These are phyloP conservation scores for Populus tremula DNA, from an alignment of 345 rosid species.

Conservation along the genomic window DNA sequence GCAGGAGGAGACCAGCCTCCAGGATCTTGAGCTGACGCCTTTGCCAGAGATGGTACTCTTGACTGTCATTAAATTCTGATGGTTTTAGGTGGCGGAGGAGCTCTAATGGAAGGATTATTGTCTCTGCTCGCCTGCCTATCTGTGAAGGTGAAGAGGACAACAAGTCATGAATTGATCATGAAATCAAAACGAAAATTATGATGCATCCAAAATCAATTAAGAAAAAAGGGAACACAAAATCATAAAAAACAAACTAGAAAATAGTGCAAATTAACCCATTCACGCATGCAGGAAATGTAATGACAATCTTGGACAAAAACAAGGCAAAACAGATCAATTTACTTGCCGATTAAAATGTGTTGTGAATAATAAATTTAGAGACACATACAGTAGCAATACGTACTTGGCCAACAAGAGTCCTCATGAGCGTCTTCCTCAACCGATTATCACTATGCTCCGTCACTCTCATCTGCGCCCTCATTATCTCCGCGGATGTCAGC, in stretches of 20 bases:
- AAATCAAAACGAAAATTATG: not conserved
- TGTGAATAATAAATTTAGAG: not conserved
- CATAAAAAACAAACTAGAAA: not conserved
- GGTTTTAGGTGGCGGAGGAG: constrained; percentile 79
- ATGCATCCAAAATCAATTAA: not conserved
- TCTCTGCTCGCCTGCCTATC: constrained; percentile 83
- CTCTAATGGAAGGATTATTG: constrained; percentile 82
- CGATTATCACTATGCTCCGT: constrained; percentile 84
- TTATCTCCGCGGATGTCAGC: constrained; percentile 82
- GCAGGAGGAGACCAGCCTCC: constrained; percentile 68
- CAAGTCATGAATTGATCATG: not conserved
- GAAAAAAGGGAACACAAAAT: not conserved
- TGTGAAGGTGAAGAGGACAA: constrained; percentile 11
- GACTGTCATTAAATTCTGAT: constrained; percentile 64
- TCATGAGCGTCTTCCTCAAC: constrained; percentile 79
- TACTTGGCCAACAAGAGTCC: constrained; percentile 93
- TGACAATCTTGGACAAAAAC: not conserved
- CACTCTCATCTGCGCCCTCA: constrained; percentile 91
- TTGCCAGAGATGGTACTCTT: constrained; percentile 84
- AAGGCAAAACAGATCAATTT: not conserved
- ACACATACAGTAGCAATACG: constrained; percentile 16
- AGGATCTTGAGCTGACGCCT: constrained; percentile 71
- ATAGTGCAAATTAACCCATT: too few species aligned
- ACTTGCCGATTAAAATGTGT: not conserved
- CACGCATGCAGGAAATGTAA: not conserved